Base-by-base conservation (phyloP, 306 rosid species). In the Bauhinia variegata region DNA sequence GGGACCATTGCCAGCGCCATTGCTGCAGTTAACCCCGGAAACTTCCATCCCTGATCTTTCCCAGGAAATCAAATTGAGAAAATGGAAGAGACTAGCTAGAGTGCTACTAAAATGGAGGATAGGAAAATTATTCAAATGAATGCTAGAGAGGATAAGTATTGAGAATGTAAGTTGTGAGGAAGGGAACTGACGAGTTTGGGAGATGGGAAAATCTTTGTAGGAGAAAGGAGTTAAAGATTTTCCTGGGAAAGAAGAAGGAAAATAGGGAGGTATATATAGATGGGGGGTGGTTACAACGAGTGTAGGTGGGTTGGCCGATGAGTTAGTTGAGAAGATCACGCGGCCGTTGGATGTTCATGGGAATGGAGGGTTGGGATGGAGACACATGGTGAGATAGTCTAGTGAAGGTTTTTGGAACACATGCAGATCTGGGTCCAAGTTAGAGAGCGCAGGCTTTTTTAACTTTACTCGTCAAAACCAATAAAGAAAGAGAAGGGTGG, bases 251-350 rank as follows among this genome's bases (percentile, higher is more conserved):
- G 12, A 15, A 63, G 63, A 49, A 38, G 52, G 5, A 19, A 54
- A 79, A 16, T 6, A 30, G 36, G 46, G 5, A 8, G 39, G 71
- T 73, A 43, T 84, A 86, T 80, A 83, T 72, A 79, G 86, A 38
- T n/a, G n/a, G 6, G 15, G 48, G 66, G 43, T 47, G 50, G 54
- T 56, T 48, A 54, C 67, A 63, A 62, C 76, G 71, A 56, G 86
- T 47, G 82, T 69, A 16, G 88, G 86, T 88, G 84, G 90, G 95
- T 79, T 56, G 70, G 91, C 84, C 68, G 83, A 75, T 67, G 89
- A 64, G 96, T 89, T 92, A 82, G 98, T 89, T 92, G 96, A 79
- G 79, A 81, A 72, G 5, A 19, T 1, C 12, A 33, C 5, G 38
- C 18, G 82, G 76, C 81, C 90, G 83, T 91, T 44, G 70, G 96